Conservation (phyloP, 371 early-diverging fungal species). For the Dinochytrium kinnereticum region DNA sequence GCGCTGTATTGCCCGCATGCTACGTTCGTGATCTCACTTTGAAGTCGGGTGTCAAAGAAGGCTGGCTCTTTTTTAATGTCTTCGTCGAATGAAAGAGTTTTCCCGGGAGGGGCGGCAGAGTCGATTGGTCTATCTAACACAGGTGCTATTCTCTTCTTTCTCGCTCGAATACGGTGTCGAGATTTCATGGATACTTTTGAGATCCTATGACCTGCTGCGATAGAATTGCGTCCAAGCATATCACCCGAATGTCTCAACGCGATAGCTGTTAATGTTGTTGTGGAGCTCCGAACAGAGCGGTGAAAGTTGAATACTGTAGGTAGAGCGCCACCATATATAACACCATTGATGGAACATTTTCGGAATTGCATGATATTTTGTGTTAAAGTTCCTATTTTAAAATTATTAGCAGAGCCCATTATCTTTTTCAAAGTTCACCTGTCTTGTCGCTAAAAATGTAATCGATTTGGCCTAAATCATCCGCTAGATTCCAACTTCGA, state of each 20-base stretch:
- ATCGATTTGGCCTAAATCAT: conserved; percentile 87
- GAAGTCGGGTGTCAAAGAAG: conserved; percentile 34
- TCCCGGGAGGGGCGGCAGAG: not conserved
- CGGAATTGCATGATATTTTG: conserved; percentile 73
- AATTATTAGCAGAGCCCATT: not conserved
- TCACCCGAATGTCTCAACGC: conserved; percentile 33
- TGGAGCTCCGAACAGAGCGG: conserved; percentile 18
- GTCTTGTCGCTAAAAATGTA: conserved; percentile 98
- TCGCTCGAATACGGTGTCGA: not conserved
- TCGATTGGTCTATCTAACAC: not conserved
- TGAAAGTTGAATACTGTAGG: conserved; percentile 22
- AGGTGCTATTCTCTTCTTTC: not conserved
- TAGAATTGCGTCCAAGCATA: not conserved
- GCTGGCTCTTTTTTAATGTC: not conserved
- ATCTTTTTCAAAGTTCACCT: conserved; percentile 25
- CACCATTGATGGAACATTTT: conserved; percentile 85
- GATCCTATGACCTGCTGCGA: not conserved
- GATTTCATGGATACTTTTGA: not conserved
- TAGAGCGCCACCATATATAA: conserved; percentile 66
- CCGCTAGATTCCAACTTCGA: conserved; percentile 80
- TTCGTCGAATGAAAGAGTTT: not conserved
- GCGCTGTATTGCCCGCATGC: conserved; percentile 27
- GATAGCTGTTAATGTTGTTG: conserved; percentile 15
- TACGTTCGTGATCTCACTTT: conserved; percentile 12
- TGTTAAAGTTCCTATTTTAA: conserved; percentile 63